Percentiles rank a stretch among this genome's conserved stretches.
Conservation (phyloP, 2,329 filamentous ascomycete species). For the Aschersonia sp. region DNA sequence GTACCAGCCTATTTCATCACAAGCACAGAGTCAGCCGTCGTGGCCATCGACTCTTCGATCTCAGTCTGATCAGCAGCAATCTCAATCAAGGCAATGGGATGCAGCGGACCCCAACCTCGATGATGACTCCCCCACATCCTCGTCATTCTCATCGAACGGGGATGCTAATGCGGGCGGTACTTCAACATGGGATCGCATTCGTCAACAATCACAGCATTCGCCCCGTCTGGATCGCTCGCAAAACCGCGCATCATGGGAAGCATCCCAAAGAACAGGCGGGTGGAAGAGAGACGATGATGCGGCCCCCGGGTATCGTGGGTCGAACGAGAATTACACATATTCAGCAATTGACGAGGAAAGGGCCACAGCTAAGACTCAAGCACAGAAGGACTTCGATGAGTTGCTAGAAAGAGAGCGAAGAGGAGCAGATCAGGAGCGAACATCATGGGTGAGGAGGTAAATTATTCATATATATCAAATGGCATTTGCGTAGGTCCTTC, state of each 20-base stretch:
- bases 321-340: conserved; percentile 18
- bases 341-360: conserved; percentile 21
- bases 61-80: conserved; percentile 3
- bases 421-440: conserved; percentile 13
- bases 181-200: conserved; percentile 31
- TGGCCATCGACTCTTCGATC: conserved; percentile 6
- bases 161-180: conserved; percentile 8
- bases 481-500: neutral
- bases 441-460: conserved; percentile 12
- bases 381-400: conserved; percentile 35
- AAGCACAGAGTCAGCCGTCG: conserved; percentile 3
- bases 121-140: conserved; percentile 28
- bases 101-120: conserved; percentile 15
- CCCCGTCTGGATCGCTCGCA: conserved; percentile 9
- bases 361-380: conserved; percentile 24
- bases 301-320: conserved; percentile 5
- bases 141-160: conserved; percentile 13
- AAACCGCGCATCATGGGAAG: conserved; percentile 7
- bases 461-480: neutral
- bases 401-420: conserved; percentile 30
- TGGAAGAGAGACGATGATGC: conserved; percentile 13
- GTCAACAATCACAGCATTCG: conserved; percentile 19
- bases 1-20: neutral
- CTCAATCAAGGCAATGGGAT: conserved; percentile 10
- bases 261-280: conserved; percentile 4